Evolutionary conservation across 1,284 basidiomycete genomes (phyloP).

Genomic region (Puccinia polysora): DNA sequence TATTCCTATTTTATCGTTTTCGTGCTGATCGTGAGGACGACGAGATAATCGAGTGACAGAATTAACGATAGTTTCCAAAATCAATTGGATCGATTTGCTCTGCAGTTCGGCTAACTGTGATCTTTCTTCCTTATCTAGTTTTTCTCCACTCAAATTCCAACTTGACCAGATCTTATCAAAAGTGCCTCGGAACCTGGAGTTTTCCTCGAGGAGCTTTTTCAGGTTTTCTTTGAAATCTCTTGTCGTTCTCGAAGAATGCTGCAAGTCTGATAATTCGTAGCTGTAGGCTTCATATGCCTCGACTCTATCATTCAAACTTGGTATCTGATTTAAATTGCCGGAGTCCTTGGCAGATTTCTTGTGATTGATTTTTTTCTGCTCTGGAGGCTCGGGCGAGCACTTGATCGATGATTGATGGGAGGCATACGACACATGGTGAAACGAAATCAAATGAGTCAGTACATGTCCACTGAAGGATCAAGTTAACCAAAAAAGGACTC

Average conservation of each 20-base stretch:
- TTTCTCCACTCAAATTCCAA: conserved; percentile 9
- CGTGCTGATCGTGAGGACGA: background rate
- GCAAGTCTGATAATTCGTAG: conserved; percentile 4
- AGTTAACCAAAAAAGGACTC: background rate
- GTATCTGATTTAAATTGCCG: background rate
- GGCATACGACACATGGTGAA: background rate
- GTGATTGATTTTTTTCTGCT: background rate
- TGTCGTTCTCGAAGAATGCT: background rate
- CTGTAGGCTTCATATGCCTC: conserved; percentile 1
- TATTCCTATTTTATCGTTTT: background rate
- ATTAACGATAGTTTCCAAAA: conserved; percentile 4
- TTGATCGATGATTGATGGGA: background rate
- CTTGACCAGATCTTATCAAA: conserved; percentile 21
- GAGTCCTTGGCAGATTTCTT: background rate
- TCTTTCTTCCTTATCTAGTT: background rate
- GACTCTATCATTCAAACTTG: background rate
- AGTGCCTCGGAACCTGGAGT: conserved; percentile 4
- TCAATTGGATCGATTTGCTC: conserved; percentile 8
- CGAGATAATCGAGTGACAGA: too few relatives aligned
- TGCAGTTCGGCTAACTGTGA: conserved; percentile 3
- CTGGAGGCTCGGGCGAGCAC: conserved; percentile 2
- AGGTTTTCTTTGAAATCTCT: background rate
- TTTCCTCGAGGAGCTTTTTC: background rate
- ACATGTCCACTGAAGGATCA: too few relatives aligned
- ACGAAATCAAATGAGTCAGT: too few relatives aligned